These are phyloP conservation scores for Solanum hybrid DNA, from an alignment of 305 asterid genomes.

Conservation along the genomic window DNA sequence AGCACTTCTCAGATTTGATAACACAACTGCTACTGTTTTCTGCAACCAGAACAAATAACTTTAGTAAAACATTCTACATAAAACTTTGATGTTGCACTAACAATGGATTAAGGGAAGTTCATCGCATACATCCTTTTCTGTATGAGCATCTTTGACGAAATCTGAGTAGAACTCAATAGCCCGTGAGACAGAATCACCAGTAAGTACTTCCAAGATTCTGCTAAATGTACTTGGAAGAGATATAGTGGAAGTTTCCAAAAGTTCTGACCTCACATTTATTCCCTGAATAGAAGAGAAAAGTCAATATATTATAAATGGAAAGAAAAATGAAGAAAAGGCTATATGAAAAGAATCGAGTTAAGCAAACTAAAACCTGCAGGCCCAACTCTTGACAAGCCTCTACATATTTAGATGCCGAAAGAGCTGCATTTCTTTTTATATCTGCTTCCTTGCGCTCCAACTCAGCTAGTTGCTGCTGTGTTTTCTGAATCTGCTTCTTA, in stretches of 20 bases:
- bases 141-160: constrained; percentile 78
- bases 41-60: constrained; percentile 30
- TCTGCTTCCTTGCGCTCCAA: constrained; percentile 88
- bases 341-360: background rate
- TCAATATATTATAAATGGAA: background rate
- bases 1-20: constrained; percentile 49
- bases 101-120: background rate
- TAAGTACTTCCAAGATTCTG: constrained; percentile 63
- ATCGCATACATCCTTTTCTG: constrained; percentile 61
- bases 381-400: constrained; percentile 98
- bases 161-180: constrained; percentile 73
- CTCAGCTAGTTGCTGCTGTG: constrained; percentile 87
- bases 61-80: background rate
- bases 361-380: constrained; percentile 56
- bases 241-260: constrained; percentile 59
- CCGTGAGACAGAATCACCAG: constrained; percentile 59
- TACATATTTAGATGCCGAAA: constrained; percentile 77
- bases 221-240: constrained; percentile 77
- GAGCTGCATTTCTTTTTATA: constrained; percentile 85
- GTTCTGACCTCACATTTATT: constrained; percentile 67
- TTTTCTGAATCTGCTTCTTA: constrained; percentile 91
- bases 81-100: background rate
- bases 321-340: background rate
- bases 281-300: constrained; percentile 47
- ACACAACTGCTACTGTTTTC: constrained; percentile 45